Percentiles rank a stretch among this genome's conserved stretches.
These are phyloP conservation scores for Teunomyces panamensis DNA, from an alignment of 805 yeast species.

Conservation along the genomic window DNA sequence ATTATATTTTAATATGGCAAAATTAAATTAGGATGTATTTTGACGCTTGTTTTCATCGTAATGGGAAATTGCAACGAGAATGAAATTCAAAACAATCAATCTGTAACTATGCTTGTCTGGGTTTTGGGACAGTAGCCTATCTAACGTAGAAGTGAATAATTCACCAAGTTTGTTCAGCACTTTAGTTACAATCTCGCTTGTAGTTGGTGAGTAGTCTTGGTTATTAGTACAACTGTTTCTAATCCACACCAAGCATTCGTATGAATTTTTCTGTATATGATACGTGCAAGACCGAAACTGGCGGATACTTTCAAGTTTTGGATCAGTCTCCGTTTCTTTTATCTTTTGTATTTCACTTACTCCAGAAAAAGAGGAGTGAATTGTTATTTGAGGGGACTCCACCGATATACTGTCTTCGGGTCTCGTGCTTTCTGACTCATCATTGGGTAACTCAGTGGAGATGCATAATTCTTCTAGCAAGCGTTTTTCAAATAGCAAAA, in stretches of 20 bases:
- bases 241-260: not conserved
- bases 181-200: conserved; percentile 38
- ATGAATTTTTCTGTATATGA: too few relatives aligned
- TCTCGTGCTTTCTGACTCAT: conserved; percentile 43
- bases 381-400: conserved; percentile 39
- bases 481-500: conserved; percentile 47
- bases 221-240: not conserved
- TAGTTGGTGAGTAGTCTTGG: conserved; percentile 11
- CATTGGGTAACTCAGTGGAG: conserved; percentile 46
- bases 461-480: conserved; percentile 57
- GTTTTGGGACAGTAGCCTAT: conserved; percentile 15
- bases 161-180: conserved; percentile 27
- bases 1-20: conserved; percentile 49
- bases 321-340: not conserved
- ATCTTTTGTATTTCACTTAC: not conserved
- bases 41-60: conserved; percentile 19
- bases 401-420: conserved; percentile 26
- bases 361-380: conserved; percentile 34
- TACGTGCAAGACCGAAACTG: not conserved
- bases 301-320: not conserved
- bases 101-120: conserved; percentile 23
- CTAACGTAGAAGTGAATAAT: conserved; percentile 24
- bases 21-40: conserved; percentile 38
- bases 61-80: conserved; percentile 27
- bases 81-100: conserved; percentile 34